Evolutionary conservation across 2,329 filamentous ascomycete species (phyloP).

Genomic region (Nigrospora oryzae): DNA sequence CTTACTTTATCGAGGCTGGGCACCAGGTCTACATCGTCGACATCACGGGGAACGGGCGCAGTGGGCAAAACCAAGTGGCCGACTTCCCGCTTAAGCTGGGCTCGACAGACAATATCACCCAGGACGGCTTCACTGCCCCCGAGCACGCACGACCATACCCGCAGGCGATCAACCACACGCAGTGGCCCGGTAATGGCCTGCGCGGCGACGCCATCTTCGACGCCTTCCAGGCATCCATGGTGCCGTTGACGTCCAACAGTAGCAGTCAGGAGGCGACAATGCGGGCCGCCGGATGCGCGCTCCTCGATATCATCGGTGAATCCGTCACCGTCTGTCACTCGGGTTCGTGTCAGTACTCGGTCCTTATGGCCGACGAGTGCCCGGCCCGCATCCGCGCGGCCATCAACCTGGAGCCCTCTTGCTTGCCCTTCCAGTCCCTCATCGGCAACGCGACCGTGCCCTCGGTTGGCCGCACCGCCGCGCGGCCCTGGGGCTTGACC

Average conservation of each 20-base stretch:
- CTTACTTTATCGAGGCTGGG: constrained; percentile 33
- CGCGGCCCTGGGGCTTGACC: constrained; percentile 3
- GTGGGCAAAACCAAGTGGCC: constrained; percentile 9
- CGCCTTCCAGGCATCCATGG: constrained; percentile 1
- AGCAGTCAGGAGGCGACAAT: constrained; percentile 3
- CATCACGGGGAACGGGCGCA: constrained; percentile 13
- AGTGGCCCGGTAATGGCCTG: constrained; percentile 1
- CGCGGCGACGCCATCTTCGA: constrained; percentile 4
- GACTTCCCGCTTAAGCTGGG: constrained; percentile 11
- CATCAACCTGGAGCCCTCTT: constrained; percentile 4
- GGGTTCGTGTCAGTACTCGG: not conserved
- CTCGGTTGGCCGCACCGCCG: not conserved
- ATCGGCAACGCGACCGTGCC: constrained; percentile 1
- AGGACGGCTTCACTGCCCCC: constrained; percentile 17
- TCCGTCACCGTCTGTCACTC: constrained; percentile 3
- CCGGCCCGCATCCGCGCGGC: constrained; percentile 1
- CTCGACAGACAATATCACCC: constrained; percentile 12
- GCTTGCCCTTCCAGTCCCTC: constrained; percentile 2
- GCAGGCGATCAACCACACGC: not conserved
- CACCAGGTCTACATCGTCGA: constrained; percentile 34
- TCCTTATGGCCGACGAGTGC: constrained; percentile 3
- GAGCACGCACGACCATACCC: not conserved
- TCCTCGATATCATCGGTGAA: constrained; percentile 1
- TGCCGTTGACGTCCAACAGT: constrained; percentile 3
- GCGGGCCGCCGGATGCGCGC: constrained; percentile 2